Evolutionary conservation across 2,329 filamentous ascomycete genomes (phyloP), one percentile per base, ranked within the genome.

Genomic region (Tolypocladium sp.): DNA sequence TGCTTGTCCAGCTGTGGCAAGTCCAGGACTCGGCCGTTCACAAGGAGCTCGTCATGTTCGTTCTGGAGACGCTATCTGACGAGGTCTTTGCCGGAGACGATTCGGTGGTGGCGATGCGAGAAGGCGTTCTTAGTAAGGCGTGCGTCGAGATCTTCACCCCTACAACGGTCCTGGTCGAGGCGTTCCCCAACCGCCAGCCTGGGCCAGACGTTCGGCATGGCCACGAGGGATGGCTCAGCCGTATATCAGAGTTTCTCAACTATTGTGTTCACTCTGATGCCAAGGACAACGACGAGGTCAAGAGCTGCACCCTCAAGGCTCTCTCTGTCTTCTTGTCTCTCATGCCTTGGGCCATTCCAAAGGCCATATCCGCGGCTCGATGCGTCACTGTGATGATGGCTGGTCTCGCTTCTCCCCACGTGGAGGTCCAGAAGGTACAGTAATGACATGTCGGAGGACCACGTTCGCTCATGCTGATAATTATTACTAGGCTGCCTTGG

Each of bases 121-220:
- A 93, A 70, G 89, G 87, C 57, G 85, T 90, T 58, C 82, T 99
- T 62, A 96, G 92, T 70, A 90, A 91, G 70, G 90, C 91, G 13
- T 89, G 94, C 68, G 90, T 97, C 62, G 94, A 97, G 71, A 92
- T 97, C 62, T 95, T 96, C 71, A 96, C 92, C 0, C 91, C 94
- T 1, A 80, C 84, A 30, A 76, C 79, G 1, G 87, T 96, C 25
- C 84, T 96, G 58, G 76, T 84, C 62, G 88, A 95, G 63, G 81
- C 88, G 30, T 91, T 92, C 67, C 88, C 90, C 13, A 86, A 88
- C 66, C 82, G 91, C 65, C 87, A 91, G 63, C 71, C 82, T 44
- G 83, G 82, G 54, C 79, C 87, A 33, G 82, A 87, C 57, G 84
- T 96, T 58, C 86, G 93, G 44, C 89, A 78, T 70, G 91, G 89